phyloP scores from a whole-genome alignment of 768 basidiomycete species.

The Serendipita sp. region DNA sequence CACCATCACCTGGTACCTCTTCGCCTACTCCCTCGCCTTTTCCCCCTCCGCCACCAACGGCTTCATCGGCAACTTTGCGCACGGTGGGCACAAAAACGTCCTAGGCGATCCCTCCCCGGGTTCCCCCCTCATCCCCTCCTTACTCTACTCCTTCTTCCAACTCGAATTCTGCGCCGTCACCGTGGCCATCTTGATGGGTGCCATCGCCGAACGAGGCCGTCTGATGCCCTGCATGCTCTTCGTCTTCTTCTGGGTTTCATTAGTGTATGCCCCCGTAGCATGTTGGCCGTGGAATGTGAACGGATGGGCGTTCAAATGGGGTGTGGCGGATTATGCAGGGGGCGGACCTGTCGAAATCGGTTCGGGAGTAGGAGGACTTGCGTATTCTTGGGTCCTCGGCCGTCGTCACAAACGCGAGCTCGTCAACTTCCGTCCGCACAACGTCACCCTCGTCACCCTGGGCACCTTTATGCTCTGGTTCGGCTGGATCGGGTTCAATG shows the following conservation, averaged over 20 bases:
- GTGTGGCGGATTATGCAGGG: slow-evolving; percentile 81
- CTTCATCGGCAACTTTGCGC: slow-evolving; percentile 62
- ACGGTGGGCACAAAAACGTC: slow-evolving; percentile 64
- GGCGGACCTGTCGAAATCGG: slow-evolving; percentile 83
- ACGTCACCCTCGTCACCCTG: slow-evolving; percentile 66
- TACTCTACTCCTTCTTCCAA: slow-evolving; percentile 76
- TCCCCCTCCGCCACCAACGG: slow-evolving; percentile 60
- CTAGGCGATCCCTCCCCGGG: slow-evolving; percentile 60
- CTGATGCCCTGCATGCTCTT: slow-evolving; percentile 71
- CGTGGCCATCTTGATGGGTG: slow-evolving; percentile 56
- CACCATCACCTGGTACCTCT: slow-evolving; percentile 70
- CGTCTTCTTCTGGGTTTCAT: slow-evolving; percentile 68
- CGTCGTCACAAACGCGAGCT: slow-evolving; percentile 57
- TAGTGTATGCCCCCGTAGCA: slow-evolving; percentile 80
- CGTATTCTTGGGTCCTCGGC: slow-evolving; percentile 77
- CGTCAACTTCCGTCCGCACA: slow-evolving; percentile 73
- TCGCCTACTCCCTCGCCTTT: slow-evolving; percentile 77
- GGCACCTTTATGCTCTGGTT: slow-evolving; percentile 83
- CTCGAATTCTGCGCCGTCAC: slow-evolving; percentile 80
- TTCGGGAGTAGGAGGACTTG: slow-evolving; percentile 70
- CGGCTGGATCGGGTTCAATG: slow-evolving; percentile 77
- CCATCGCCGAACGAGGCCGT: slow-evolving; percentile 50
- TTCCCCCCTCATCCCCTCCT: slow-evolving; percentile 62
- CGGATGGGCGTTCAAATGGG: slow-evolving; percentile 77
- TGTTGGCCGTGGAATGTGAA: slow-evolving; percentile 70